These are phyloP conservation scores for Coniosporium tulheliwenetii DNA, from an alignment of 2,329 filamentous ascomycete genomes.

Conservation along the genomic window DNA sequence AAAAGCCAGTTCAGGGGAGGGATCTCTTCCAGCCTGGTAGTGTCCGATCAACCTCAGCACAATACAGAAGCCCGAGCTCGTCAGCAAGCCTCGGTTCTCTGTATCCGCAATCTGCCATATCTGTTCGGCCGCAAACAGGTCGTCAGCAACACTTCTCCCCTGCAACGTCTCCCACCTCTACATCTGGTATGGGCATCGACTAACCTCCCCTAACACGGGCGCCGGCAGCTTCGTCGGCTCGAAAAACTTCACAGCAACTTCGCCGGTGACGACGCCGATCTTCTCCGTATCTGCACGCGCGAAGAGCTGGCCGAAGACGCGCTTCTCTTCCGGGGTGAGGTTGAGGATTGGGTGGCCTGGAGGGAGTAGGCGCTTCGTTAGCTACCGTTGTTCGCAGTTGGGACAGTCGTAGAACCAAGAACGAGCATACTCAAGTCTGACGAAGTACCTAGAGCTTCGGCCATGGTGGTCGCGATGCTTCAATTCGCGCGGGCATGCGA, in stretches of 20 bases:
- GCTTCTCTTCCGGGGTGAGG: slow-evolving; percentile 81
- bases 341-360: slow-evolving; percentile 50
- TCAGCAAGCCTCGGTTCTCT: slow-evolving; percentile 89
- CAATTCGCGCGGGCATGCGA: too few relatives aligned
- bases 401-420: too few relatives aligned
- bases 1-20: slow-evolving; percentile 65
- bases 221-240: slow-evolving; percentile 86
- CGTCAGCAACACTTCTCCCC: neutral
- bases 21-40: slow-evolving; percentile 75
- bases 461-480: too few relatives aligned
- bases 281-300: slow-evolving; percentile 81
- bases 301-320: slow-evolving; percentile 85
- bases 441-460: too few relatives aligned
- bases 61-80: slow-evolving; percentile 81
- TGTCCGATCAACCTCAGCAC: slow-evolving; percentile 90
- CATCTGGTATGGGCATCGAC: slow-evolving; percentile 13
- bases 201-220: slow-evolving; percentile 71
- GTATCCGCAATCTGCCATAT: slow-evolving; percentile 99
- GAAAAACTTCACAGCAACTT: slow-evolving; percentile 94
- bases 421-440: too few relatives aligned
- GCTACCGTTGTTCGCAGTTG: too few relatives aligned
- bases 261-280: slow-evolving; percentile 87
- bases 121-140: slow-evolving; percentile 26
- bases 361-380: neutral
- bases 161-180: neutral